Conservation (phyloP, 2,329 filamentous ascomycete genomes). For the Leptodontidium sp. region DNA sequence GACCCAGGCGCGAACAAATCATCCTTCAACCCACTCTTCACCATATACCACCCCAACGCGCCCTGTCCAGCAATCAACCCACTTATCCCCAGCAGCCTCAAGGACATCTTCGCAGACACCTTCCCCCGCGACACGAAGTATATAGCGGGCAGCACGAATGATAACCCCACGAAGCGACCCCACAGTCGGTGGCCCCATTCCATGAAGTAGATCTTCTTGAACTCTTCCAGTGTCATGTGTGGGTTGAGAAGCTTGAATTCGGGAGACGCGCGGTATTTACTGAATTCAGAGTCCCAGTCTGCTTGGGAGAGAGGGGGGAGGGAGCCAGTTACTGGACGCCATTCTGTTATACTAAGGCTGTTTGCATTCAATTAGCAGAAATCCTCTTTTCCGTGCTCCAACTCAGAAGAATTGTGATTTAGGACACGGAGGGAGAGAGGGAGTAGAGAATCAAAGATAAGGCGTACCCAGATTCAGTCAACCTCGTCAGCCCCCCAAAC, state of each 20-base stretch:
- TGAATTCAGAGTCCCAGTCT: conserved; percentile 93
- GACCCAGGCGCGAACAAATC: conserved; percentile 92
- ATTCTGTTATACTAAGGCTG: conserved; percentile 98
- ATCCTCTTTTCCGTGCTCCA: no score
- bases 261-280: conserved; percentile 89
- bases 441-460: no score
- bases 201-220: conserved; percentile 99
- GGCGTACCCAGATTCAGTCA: conserved; percentile 92
- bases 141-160: conserved; percentile 85
- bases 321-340: conserved; percentile 94
- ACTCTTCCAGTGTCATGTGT: conserved; percentile 90
- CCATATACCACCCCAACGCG: conserved; percentile 99
- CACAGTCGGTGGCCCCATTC: conserved; percentile 97
- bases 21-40: conserved; percentile 93
- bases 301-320: conserved; percentile 79
- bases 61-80: conserved; percentile 94
- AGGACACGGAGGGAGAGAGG: no score
- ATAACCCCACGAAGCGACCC: conserved; percentile 89
- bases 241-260: conserved; percentile 94
- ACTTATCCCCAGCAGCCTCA: conserved; percentile 82
- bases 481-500: conserved; percentile 88
- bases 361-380: neutral
- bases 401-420: no score
- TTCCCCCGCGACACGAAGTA: conserved; percentile 86
- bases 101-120: conserved; percentile 80